These are phyloP conservation scores for Chiua virens DNA, from an alignment of 768 basidiomycete genomes.

Conservation along the genomic window DNA sequence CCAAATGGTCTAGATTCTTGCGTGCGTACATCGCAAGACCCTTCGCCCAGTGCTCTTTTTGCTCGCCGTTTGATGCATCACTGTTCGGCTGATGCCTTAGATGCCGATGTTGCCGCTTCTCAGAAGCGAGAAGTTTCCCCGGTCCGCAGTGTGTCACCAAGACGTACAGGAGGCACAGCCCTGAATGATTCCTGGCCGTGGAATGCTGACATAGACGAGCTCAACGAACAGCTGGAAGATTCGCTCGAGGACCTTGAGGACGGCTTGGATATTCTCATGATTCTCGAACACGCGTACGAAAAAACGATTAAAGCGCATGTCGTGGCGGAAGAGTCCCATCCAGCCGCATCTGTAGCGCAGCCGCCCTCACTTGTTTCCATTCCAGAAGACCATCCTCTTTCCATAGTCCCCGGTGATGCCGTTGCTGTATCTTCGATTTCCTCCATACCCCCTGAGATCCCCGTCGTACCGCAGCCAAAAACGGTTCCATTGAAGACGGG, in stretches of 20 bases:
- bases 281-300: slow-evolving; percentile 71
- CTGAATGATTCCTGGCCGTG: slow-evolving; percentile 31
- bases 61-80: slow-evolving; percentile 85
- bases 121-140: slow-evolving; percentile 33
- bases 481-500: slow-evolving; percentile 50
- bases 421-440: neutral
- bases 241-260: slow-evolving; percentile 64
- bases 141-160: slow-evolving; percentile 45
- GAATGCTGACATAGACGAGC: slow-evolving; percentile 39
- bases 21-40: slow-evolving; percentile 36
- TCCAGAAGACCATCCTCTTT: slow-evolving; percentile 20
- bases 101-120: slow-evolving; percentile 8
- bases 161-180: slow-evolving; percentile 32
- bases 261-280: slow-evolving; percentile 66
- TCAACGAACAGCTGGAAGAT: slow-evolving; percentile 42
- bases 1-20: slow-evolving; percentile 13
- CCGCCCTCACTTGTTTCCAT: slow-evolving; percentile 18
- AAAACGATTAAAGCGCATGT: slow-evolving; percentile 64
- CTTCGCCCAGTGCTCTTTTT: slow-evolving; percentile 55
- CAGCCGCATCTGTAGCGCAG: slow-evolving; percentile 4
- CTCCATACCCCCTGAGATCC: slow-evolving; percentile 13
- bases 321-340: slow-evolving; percentile 24
- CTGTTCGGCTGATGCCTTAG: slow-evolving; percentile 57
- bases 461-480: slow-evolving; percentile 19
- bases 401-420: neutral